phyloP scores from a whole-genome alignment of 1,284 basidiomycete genomes.

The Ceratobasidium sp. region DNA sequence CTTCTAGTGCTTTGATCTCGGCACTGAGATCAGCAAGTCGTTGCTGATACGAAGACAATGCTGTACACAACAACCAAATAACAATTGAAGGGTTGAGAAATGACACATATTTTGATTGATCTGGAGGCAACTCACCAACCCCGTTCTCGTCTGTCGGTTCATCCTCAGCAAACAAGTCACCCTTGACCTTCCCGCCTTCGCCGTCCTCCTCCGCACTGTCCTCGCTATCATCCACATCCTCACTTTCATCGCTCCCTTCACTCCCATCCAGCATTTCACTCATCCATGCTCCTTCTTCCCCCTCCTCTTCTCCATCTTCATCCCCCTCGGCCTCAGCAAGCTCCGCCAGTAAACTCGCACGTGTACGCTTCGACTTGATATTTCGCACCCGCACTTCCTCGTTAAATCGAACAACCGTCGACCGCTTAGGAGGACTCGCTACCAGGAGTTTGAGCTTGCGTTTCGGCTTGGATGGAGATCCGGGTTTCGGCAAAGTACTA shows the following conservation, averaged over 20 bases:
- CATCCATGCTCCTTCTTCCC: conserved; percentile 44
- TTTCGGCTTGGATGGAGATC: conserved; percentile 37
- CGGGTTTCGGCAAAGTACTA: conserved; percentile 44
- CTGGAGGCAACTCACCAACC: neutral
- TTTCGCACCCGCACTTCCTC: conserved; percentile 83
- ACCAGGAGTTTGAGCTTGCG: conserved; percentile 45
- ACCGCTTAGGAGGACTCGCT: conserved; percentile 46
- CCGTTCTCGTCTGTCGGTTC: conserved; percentile 55
- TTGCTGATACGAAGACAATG: conserved; percentile 70
- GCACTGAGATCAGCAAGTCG: conserved; percentile 68
- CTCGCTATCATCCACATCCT: conserved; percentile 46
- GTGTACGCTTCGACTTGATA: conserved; percentile 71
- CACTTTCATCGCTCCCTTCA: conserved; percentile 46
- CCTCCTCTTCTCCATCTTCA: conserved; percentile 56
- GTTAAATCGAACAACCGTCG: conserved; percentile 72
- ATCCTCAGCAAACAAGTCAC: conserved; percentile 74
- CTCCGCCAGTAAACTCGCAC: conserved; percentile 43
- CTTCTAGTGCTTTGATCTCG: conserved; percentile 76
- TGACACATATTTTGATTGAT: too few species aligned
- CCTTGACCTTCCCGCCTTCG: conserved; percentile 59
- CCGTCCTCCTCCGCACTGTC: conserved; percentile 51
- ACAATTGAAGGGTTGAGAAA: neutral
- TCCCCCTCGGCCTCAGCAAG: conserved; percentile 50
- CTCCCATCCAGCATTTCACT: conserved; percentile 50
- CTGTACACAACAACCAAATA: conserved; percentile 48